Evolutionary conservation across 495 filamentous ascomycete species (phyloP), one percentile per base, ranked within the genome.

Genomic region (Annulohypoxylon nitens): DNA sequence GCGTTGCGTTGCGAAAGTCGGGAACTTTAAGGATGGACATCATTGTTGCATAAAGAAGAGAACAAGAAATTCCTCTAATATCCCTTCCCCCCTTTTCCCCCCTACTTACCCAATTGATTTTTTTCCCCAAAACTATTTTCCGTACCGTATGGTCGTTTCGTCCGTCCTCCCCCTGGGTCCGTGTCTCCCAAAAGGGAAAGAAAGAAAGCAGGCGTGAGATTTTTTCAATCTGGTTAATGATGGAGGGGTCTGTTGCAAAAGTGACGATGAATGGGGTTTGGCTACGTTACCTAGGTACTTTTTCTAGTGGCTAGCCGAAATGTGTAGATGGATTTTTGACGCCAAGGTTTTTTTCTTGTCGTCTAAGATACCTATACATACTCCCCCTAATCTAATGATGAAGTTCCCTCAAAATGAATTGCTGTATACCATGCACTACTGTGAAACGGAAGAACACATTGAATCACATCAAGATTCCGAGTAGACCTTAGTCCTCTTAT

Each of bases 1-100:
- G 70, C 70, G 70, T 73, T 73, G 18, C 45, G 37, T 30, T 30
- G 30, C 30, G 30, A 30, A 45, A 59, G 18, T 71, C 58, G 50
- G 61, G 25, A 26, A 30, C 30, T 30, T 23, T n/a, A 9, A 57
- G 20, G 53, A 26, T 36, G 53, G 53, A 20, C 14, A 11, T 30
- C 30, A 55, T 18, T 30, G 43, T 47, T 47, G 43, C 43, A 47
- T 47, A 47, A 47, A n/a, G 36, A 10, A 43, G 30, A 30, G 30
- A 30, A 30, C 3, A 30, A 30, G 5, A 30, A 3, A 18, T 4
- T 4, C 25, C 3, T 3, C 50, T 8, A 23, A 11, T 11, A 54
- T 33, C 9, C 10, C 10, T 9, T 6, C 25, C 6, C 37, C 37
- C 37, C 6, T 11, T 12, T 30, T 4, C 30, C 30, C 5, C 3